These are phyloP conservation scores for Plasmodium ovale DNA, from an alignment of 169 alveolate species.

Conservation along the genomic window DNA sequence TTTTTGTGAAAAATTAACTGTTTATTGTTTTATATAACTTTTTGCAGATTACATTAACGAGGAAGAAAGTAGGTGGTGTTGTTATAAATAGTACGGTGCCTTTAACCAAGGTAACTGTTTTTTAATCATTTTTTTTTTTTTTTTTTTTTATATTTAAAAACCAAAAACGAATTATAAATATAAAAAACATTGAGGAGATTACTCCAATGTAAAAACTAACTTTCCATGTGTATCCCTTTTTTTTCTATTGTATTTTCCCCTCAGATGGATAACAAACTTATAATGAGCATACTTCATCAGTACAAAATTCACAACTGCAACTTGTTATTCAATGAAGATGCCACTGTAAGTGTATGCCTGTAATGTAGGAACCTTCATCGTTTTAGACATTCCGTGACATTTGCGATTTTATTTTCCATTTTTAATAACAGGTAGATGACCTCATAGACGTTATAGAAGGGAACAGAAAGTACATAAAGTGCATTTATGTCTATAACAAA, in stretches of 20 bases:
- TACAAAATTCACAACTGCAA: constrained; percentile 96
- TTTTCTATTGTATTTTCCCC: background rate
- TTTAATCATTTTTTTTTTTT: background rate
- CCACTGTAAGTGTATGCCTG: constrained; percentile 92
- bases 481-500: constrained; percentile 95
- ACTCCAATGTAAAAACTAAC: background rate
- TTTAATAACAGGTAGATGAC: constrained; percentile 90
- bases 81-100: constrained; percentile 88
- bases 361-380: no score
- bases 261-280: constrained; percentile 74
- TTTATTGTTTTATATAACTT: background rate
- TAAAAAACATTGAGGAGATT: background rate
- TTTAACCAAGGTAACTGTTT: constrained; percentile 38
- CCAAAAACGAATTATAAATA: no score
- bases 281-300: constrained; percentile 87
- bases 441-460: constrained; percentile 99
- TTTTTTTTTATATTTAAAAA: constrained; percentile 4
- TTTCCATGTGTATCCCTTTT: background rate
- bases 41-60: constrained; percentile 80
- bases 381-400: no score
- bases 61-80: constrained; percentile 86
- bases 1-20: background rate
- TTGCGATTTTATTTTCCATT: constrained; percentile 11
- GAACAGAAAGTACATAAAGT: constrained; percentile 94
- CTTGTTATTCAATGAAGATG: constrained; percentile 94